Evolutionary conservation across 495 filamentous ascomycete species (phyloP), one percentile per base, ranked within the genome.

Genomic region (Hypoxylon cercidicola): DNA sequence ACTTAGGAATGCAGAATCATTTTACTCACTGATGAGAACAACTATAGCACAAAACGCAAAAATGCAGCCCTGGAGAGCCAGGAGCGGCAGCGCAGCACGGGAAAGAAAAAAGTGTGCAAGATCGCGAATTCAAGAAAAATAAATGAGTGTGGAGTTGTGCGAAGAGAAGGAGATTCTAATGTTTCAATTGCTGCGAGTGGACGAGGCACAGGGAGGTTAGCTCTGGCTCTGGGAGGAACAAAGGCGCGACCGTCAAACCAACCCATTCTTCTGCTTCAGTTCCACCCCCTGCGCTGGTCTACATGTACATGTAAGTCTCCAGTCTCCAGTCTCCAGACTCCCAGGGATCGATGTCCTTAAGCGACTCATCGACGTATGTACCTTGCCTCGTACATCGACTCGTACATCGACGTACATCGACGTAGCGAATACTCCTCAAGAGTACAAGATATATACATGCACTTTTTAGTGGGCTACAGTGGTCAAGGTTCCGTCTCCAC

Each of bases 1-100:
- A 55, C 6, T 43, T 60, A 32, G 60, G 55, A 57, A 56, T 40
- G 35, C 55, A 35, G 55, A 44, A 30, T 53, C 25, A 48, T 15
- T 28, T 39, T 28, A 73, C 71, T 69, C 56, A 75, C 71, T 64
- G 64, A 75, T 63, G 69, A 69, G 56, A 71, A 75, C 67, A 72
- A 65, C 35, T 71, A 75, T 66, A 72, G 55, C 64, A 74, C 71
- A 75, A 19, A 65, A 70, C 69, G 65, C 65, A 60, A 60, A 73
- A 32, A 69, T 48, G 65, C 74, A 61, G 71, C 69, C 76, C 73
- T 73, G 75, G 75, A 74, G 70, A 74, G 73, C 74, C 76, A 78
- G 75, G 75, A 62, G 72, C 68, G 71, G 49, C 70, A 71, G 70
- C 68, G 65, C 60, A 68, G 65, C 43, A 68, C 37, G 30, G 47